Conservation (phyloP, 116 monocot genomes). For the Dioscorea cayenensis region DNA sequence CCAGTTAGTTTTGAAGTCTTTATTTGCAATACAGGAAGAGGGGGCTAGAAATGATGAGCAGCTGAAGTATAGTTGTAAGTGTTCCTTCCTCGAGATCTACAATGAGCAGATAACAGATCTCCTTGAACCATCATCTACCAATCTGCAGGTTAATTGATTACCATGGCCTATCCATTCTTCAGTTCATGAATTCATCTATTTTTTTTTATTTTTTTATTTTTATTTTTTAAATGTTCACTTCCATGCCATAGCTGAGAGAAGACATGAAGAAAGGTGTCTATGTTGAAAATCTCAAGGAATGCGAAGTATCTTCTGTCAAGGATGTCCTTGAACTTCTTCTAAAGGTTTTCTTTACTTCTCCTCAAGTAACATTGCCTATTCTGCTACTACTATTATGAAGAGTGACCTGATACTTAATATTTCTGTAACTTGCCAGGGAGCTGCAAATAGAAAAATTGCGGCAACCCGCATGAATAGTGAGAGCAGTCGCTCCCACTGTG, state of each 20-base stretch:
- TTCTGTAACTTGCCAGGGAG: constrained; percentile 27
- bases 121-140: constrained; percentile 63
- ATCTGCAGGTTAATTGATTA: constrained; percentile 55
- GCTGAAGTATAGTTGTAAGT: constrained; percentile 60
- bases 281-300: constrained; percentile 65
- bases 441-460: constrained; percentile 72
- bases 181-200: background rate
- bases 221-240: background rate
- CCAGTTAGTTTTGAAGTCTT: background rate
- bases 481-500: constrained; percentile 75
- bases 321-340: constrained; percentile 51
- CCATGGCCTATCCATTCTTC: background rate
- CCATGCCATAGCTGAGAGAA: constrained; percentile 44
- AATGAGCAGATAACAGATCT: constrained; percentile 87
- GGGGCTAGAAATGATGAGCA: constrained; percentile 32
- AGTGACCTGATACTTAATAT: background rate
- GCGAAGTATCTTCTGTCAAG: constrained; percentile 41
- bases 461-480: constrained; percentile 70
- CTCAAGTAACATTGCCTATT: background rate
- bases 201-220: too few relatives aligned
- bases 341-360: constrained; percentile 22
- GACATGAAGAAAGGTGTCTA: constrained; percentile 66
- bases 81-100: constrained; percentile 79
- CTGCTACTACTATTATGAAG: background rate
- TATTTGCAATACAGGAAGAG: constrained; percentile 44